phyloP scores from a whole-genome alignment of 2,329 filamentous ascomycete genomes.

The Aureobasidium pullulans region DNA sequence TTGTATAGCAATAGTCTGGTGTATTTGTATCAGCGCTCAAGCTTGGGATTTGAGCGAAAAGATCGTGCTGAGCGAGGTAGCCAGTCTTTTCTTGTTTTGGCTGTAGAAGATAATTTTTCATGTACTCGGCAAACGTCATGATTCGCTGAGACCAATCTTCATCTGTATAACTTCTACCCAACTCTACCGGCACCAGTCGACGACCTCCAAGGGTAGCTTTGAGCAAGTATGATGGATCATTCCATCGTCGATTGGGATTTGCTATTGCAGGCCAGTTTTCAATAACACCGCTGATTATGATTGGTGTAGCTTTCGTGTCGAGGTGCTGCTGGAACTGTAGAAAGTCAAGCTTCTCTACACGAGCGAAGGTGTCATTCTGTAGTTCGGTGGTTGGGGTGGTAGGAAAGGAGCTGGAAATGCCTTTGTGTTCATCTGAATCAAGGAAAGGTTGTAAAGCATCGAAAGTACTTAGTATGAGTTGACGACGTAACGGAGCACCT shows the following conservation, averaged over 20 bases:
- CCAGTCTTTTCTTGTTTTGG: slow-evolving; percentile 39
- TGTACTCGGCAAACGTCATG: slow-evolving; percentile 65
- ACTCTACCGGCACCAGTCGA: slow-evolving; percentile 75
- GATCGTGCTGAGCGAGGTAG: slow-evolving; percentile 87
- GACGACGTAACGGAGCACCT: slow-evolving; percentile 53
- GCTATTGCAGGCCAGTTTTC: slow-evolving; percentile 70
- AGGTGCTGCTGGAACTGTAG: slow-evolving; percentile 25
- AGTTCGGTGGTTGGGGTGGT: background rate
- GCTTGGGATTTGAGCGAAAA: slow-evolving; percentile 73
- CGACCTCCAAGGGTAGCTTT: slow-evolving; percentile 66
- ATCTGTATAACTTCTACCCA: slow-evolving; percentile 79
- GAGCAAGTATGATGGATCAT: slow-evolving; percentile 64
- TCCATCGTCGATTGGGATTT: slow-evolving; percentile 56
- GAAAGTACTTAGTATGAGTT: slow-evolving; percentile 42
- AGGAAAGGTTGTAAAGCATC: slow-evolving; percentile 36
- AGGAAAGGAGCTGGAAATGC: background rate
- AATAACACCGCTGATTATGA: slow-evolving; percentile 62
- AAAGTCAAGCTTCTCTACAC: slow-evolving; percentile 16
- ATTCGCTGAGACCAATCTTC: slow-evolving; percentile 77
- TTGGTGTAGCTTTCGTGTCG: slow-evolving; percentile 36
- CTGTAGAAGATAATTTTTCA: slow-evolving; percentile 52
- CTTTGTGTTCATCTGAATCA: background rate
- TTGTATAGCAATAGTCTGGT: slow-evolving; percentile 78
- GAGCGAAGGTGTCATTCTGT: slow-evolving; percentile 6
- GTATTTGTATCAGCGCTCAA: slow-evolving; percentile 68